phyloP scores from a whole-genome alignment of 2,329 filamentous ascomycete genomes.

The Torrubiellomyces zombiae region DNA sequence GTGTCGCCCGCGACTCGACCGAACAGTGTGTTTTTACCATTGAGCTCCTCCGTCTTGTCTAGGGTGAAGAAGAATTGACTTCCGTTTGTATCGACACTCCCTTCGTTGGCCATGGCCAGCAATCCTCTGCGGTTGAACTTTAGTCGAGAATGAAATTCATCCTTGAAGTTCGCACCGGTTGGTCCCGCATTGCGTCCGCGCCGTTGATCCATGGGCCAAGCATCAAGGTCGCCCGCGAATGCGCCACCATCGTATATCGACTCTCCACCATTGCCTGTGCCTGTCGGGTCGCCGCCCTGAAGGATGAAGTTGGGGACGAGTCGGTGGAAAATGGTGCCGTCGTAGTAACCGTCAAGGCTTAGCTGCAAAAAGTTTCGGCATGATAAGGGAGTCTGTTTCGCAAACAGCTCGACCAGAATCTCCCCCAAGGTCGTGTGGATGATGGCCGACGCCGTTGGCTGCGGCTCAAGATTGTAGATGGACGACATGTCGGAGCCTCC shows the following conservation, averaged over 20 bases:
- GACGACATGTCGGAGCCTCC: conserved; percentile 82
- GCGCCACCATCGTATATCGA: conserved; percentile 81
- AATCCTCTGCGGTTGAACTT: conserved; percentile 86
- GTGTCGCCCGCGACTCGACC: conserved; percentile 84
- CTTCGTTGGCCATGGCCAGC: conserved; percentile 90
- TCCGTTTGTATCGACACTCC: conserved; percentile 62
- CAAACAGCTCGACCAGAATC: conserved; percentile 82
- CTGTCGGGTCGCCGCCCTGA: conserved; percentile 88
- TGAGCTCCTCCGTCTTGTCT: conserved; percentile 68
- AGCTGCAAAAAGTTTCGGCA: conserved; percentile 93
- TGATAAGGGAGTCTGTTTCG: conserved; percentile 80
- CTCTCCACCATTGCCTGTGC: conserved; percentile 80
- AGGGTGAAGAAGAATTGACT: conserved; percentile 97
- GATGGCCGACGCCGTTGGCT: conserved; percentile 81
- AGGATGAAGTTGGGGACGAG: conserved; percentile 83
- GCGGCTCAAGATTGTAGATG: conserved; percentile 87
- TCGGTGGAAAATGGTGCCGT: conserved; percentile 84
- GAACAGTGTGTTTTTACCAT: conserved; percentile 84
- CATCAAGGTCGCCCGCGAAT: conserved; percentile 55
- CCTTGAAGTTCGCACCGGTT: conserved; percentile 46
- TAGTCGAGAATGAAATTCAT: conserved; percentile 83
- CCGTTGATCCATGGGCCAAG: conserved; percentile 51
- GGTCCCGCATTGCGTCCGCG: conserved; percentile 43
- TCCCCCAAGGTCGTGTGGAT: conserved; percentile 83
- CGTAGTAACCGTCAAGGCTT: conserved; percentile 90